Percentiles rank a stretch among this genome's conserved stretches.
Evolutionary conservation across 306 rosid genomes (phyloP).

Genomic region (Clitoria ternatea): DNA sequence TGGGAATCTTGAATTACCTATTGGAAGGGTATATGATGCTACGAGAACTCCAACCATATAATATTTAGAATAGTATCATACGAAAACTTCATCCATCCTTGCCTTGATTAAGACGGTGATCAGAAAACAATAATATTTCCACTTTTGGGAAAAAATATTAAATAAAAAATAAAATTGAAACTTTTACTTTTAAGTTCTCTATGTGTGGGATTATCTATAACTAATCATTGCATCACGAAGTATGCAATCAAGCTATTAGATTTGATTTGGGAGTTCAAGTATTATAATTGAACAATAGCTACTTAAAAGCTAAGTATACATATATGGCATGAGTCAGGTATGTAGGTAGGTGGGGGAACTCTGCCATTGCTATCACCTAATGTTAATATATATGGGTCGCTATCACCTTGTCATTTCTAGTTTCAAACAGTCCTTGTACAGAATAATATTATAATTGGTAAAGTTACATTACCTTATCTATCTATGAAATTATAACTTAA

Average conservation of each 20-base stretch:
- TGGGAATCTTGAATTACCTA: slow-evolving; percentile 9
- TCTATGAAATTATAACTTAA: background rate
- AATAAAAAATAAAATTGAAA: background rate
- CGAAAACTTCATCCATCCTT: background rate
- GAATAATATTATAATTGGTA: background rate
- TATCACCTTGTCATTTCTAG: slow-evolving; percentile 36
- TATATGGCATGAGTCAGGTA: slow-evolving; percentile 16
- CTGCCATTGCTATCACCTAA: slow-evolving; percentile 12
- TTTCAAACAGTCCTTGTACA: background rate
- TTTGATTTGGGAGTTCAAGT: background rate
- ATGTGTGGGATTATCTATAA: background rate
- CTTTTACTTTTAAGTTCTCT: background rate
- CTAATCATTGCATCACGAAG: slow-evolving; percentile 30
- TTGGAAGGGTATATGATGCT: slow-evolving; percentile 25
- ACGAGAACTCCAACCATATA: background rate
- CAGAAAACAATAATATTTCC: slow-evolving; percentile 25
- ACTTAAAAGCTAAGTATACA: background rate
- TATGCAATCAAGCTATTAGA: background rate
- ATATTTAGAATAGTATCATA: background rate
- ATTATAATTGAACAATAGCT: background rate
- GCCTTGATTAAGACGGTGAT: slow-evolving; percentile 2
- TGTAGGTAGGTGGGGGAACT: slow-evolving; percentile 1
- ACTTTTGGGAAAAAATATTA: slow-evolving; percentile 19
- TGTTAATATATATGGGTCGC: slow-evolving; percentile 17
- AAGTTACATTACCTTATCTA: background rate